A percentile compares a stretch with the other conserved stretches of the same genome.
phyloP scores from a whole-genome alignment of 2,329 filamentous ascomycete species.

The Trichophyton verrucosum region DNA sequence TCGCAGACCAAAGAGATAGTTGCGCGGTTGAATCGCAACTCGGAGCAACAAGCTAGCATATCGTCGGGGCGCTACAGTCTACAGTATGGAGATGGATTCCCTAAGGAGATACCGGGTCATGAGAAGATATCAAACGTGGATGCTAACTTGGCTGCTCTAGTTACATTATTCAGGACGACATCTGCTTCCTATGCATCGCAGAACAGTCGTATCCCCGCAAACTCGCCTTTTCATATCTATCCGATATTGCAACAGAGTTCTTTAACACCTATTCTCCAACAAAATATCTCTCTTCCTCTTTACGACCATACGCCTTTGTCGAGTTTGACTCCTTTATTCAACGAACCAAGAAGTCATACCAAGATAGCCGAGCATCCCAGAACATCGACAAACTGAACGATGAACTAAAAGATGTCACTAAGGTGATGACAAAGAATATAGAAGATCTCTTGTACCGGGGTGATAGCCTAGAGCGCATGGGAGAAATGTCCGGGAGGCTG shows the following conservation, averaged over 20 bases:
- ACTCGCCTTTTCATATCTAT: slow-evolving; percentile 94
- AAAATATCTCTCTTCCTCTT: slow-evolving; percentile 59
- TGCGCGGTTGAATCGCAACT: slow-evolving; percentile 74
- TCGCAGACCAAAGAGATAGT: slow-evolving; percentile 81
- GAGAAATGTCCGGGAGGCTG: slow-evolving; percentile 76
- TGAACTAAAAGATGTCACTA: slow-evolving; percentile 92
- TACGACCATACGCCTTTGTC: slow-evolving; percentile 91
- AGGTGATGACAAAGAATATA: slow-evolving; percentile 99
- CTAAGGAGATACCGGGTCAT: neutral
- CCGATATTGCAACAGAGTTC: slow-evolving; percentile 85
- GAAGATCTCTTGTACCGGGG: slow-evolving; percentile 93
- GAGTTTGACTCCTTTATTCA: slow-evolving; percentile 97
- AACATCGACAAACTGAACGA: slow-evolving; percentile 94
- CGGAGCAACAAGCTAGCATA: slow-evolving; percentile 82
- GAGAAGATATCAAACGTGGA: neutral
- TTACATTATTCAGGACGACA: slow-evolving; percentile 70
- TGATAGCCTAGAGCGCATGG: slow-evolving; percentile 92
- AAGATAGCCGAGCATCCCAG: slow-evolving; percentile 77
- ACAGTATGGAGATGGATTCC: slow-evolving; percentile 49
- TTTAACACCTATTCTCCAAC: slow-evolving; percentile 63
- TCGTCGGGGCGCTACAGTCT: slow-evolving; percentile 72
- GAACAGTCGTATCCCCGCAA: slow-evolving; percentile 92
- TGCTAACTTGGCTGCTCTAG: slow-evolving; percentile 31
- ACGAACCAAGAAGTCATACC: slow-evolving; percentile 85
- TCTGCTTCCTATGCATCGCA: slow-evolving; percentile 89